phyloP scores from a whole-genome alignment of 768 basidiomycete species.

The Lactarius hatsudake region DNA sequence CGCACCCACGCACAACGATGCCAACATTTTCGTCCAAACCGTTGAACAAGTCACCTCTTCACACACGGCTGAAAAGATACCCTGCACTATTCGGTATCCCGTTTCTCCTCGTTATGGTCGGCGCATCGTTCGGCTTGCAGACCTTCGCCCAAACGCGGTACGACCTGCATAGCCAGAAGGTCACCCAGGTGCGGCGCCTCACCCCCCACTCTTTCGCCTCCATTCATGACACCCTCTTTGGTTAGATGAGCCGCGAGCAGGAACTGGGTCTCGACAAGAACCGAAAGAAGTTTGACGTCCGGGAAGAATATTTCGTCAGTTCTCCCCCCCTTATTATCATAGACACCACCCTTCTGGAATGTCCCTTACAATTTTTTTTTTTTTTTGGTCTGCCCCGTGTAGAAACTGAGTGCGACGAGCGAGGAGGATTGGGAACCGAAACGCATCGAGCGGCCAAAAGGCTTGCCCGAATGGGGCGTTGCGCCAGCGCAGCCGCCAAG shows the following conservation, averaged over 20 bases:
- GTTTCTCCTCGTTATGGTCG: slow-evolving; percentile 82
- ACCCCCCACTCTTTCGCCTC: too few species aligned
- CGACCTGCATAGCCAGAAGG: slow-evolving; percentile 80
- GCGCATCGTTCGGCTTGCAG: slow-evolving; percentile 79
- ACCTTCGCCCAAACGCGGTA: slow-evolving; percentile 88
- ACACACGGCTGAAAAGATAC: slow-evolving; percentile 38
- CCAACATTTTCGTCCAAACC: slow-evolving; percentile 24
- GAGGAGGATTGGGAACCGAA: slow-evolving; percentile 85
- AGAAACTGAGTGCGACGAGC: slow-evolving; percentile 63
- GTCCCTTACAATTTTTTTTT: background rate
- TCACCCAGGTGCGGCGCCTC: slow-evolving; percentile 52
- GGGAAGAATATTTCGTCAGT: slow-evolving; percentile 96
- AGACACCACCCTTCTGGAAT: background rate
- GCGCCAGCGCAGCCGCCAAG: slow-evolving; percentile 57
- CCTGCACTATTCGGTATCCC: slow-evolving; percentile 82
- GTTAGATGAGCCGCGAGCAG: slow-evolving; percentile 71
- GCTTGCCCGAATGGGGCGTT: slow-evolving; percentile 93
- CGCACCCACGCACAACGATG: slow-evolving; percentile 11
- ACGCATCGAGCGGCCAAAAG: slow-evolving; percentile 77
- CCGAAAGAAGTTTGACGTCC: slow-evolving; percentile 83
- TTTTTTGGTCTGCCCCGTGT: slow-evolving; percentile 3
- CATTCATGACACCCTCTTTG: background rate
- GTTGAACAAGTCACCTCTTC: slow-evolving; percentile 16
- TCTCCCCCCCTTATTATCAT: background rate
- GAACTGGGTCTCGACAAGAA: slow-evolving; percentile 67